Conservation (phyloP, 2,329 filamentous ascomycete genomes). For the Penicillium sumatraense region DNA sequence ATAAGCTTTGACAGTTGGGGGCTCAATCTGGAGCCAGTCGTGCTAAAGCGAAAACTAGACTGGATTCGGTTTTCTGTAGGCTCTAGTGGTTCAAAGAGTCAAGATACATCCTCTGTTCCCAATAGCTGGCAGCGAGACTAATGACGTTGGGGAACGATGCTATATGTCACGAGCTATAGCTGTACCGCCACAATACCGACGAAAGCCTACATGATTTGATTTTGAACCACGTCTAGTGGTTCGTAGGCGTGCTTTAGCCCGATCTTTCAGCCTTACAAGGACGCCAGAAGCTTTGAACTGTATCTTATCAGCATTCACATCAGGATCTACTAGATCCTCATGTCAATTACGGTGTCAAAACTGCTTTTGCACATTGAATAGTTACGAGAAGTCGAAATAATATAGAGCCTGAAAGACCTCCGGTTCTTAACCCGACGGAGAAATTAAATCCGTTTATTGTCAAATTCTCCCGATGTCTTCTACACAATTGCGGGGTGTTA, state of each 20-base stretch:
- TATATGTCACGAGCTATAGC: not conserved
- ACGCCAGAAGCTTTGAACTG: not conserved
- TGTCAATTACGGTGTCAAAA: not conserved
- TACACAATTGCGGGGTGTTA: slow-evolving; percentile 21
- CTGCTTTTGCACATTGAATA: not conserved
- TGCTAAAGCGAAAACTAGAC: slow-evolving; percentile 8
- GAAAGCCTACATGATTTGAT: not conserved
- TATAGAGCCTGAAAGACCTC: not conserved
- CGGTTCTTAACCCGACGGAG: slow-evolving; percentile 8
- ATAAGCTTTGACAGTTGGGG: slow-evolving; percentile 21
- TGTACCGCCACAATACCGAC: not conserved
- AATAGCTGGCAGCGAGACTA: not conserved
- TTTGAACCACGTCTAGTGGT: not conserved
- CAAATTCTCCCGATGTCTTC: slow-evolving; percentile 15
- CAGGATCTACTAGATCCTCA: too few species aligned
- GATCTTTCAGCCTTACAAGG: not conserved
- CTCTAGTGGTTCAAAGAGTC: not conserved
- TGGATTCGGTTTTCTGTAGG: slow-evolving; percentile 1
- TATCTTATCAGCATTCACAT: not conserved
- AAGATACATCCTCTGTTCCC: not conserved
- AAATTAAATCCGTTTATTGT: slow-evolving; percentile 12
- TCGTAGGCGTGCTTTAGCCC: not conserved
- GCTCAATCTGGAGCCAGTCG: slow-evolving; percentile 13
- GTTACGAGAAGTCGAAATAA: not conserved
- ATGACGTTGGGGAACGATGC: not conserved